Conservation (phyloP, 768 basidiomycete species). For the Pholiota microspora region DNA sequence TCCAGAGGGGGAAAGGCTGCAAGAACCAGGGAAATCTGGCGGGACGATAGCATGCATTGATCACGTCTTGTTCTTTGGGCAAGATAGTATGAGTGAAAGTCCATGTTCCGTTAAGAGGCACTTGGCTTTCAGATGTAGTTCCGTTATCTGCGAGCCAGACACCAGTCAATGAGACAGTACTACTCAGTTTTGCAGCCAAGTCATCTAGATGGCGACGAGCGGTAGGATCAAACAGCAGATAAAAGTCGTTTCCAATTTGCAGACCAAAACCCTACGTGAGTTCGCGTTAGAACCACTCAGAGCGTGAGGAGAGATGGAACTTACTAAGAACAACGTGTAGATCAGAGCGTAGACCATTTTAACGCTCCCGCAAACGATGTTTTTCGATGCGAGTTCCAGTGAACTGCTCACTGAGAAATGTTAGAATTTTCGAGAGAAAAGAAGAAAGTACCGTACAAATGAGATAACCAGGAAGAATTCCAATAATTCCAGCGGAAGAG, state of each 20-base stretch:
- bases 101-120: conserved; percentile 61
- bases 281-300: conserved; percentile 1
- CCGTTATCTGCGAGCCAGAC: conserved; percentile 64
- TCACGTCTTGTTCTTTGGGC: conserved; percentile 43
- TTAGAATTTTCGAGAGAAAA: not conserved
- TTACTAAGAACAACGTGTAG: conserved; percentile 74
- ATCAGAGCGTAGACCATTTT: conserved; percentile 91
- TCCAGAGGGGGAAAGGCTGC: conserved; percentile 81
- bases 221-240: conserved; percentile 62
- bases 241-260: conserved; percentile 82
- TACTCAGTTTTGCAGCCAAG: conserved; percentile 49
- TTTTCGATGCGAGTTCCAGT: conserved; percentile 81
- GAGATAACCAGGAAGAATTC: conserved; percentile 87
- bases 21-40: conserved; percentile 68
- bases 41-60: conserved; percentile 72
- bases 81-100: conserved; percentile 57
- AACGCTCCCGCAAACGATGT: conserved; percentile 80
- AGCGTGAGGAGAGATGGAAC: not conserved
- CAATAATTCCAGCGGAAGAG: conserved; percentile 83
- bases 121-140: conserved; percentile 29
- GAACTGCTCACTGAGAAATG: conserved; percentile 64
- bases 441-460: conserved; percentile 55
- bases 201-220: conserved; percentile 52
- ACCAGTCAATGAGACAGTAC: conserved; percentile 55
- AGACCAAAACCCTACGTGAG: conserved; percentile 66